Conservation (phyloP, 1,139 yeast species). For the Geotrichum aggregatum region DNA sequence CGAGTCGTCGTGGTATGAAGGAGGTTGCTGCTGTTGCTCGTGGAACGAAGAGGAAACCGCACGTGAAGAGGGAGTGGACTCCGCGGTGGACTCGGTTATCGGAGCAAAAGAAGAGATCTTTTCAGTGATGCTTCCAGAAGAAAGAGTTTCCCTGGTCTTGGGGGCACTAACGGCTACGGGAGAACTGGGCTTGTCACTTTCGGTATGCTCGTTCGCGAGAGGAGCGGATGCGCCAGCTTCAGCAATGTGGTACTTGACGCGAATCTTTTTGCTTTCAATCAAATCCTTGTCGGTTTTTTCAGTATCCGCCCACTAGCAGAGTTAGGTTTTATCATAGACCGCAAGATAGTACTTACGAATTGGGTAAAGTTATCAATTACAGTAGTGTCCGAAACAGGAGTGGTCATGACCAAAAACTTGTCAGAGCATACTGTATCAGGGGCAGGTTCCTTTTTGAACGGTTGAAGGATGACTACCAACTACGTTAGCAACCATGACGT, state of each 20-base stretch:
- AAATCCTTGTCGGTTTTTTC: conserved; percentile 59
- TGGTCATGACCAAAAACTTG: conserved; percentile 82
- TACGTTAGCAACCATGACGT: neutral
- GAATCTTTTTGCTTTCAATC: conserved; percentile 69
- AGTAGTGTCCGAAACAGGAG: conserved; percentile 33
- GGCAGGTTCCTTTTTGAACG: conserved; percentile 70
- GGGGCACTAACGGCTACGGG: conserved; percentile 3
- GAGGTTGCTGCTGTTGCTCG: neutral
- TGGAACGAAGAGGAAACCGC: conserved; percentile 1
- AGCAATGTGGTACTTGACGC: conserved; percentile 55
- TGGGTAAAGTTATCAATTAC: conserved; percentile 49
- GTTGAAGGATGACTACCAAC: conserved; percentile 65
- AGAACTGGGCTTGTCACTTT: conserved; percentile 23
- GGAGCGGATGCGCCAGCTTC: conserved; percentile 27
- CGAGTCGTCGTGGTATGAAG: conserved; percentile 2
- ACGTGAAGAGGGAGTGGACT: neutral
- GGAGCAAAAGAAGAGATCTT: conserved; percentile 10
- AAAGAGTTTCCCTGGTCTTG: neutral
- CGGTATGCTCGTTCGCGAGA: conserved; percentile 23
- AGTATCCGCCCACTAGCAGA: conserved; percentile 55
- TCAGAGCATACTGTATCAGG: conserved; percentile 77
- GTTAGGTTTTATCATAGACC: neutral
- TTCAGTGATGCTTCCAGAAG: conserved; percentile 4
- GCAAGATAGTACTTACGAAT: conserved; percentile 28
- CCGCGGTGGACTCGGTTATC: neutral